These are phyloP conservation scores for Amphibolis antarctica DNA, from an alignment of 106 monocot species.

Conservation along the genomic window DNA sequence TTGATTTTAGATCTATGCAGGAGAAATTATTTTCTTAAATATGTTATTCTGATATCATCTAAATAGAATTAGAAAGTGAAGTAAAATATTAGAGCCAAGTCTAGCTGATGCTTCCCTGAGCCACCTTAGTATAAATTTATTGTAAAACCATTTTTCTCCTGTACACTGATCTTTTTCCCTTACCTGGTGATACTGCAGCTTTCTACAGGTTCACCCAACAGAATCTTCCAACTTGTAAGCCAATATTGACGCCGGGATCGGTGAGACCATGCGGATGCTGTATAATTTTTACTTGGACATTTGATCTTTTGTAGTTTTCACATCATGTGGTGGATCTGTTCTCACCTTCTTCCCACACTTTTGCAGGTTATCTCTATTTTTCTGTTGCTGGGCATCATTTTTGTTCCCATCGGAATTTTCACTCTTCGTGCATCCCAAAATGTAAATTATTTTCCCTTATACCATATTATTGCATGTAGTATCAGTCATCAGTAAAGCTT, in stretches of 20 bases:
- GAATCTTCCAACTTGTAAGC: conserved; percentile 70
- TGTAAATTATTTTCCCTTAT: conserved; percentile 18
- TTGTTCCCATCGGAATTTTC: conserved; percentile 60
- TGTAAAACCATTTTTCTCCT: no score
- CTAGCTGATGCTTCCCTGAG: no score
- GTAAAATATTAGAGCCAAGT: no score
- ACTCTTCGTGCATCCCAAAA: conserved; percentile 53
- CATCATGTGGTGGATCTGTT: neutral
- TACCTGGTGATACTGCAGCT: conserved; percentile 21
- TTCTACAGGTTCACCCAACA: conserved; percentile 81
- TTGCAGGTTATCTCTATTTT: conserved; percentile 70
- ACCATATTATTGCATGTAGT: neutral
- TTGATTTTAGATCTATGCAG: no score
- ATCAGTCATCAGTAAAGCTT: neutral
- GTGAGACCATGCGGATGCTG: conserved; percentile 25
- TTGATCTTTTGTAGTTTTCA: neutral
- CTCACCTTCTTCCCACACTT: neutral
- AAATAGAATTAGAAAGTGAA: no score
- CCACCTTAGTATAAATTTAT: no score
- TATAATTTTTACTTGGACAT: neutral
- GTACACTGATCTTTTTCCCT: no score
- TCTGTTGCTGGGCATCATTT: conserved; percentile 48
- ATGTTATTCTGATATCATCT: no score
- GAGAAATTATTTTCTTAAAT: no score
- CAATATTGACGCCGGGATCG: conserved; percentile 57